phyloP scores from a whole-genome alignment of 2,329 filamentous ascomycete genomes.

The Penicillium sp. region DNA sequence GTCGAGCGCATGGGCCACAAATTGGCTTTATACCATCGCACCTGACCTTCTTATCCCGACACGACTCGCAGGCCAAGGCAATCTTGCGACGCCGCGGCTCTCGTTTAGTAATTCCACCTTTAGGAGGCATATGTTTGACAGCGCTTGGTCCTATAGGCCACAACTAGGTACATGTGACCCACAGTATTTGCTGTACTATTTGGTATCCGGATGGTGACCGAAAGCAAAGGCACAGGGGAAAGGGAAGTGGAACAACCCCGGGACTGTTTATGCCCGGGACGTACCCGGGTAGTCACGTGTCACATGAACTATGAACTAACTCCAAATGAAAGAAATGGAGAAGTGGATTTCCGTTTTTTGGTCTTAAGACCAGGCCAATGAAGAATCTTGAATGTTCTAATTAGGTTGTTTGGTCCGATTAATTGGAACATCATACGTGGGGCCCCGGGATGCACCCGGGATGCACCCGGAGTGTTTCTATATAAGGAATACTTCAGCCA shows the following conservation, averaged over 20 bases:
- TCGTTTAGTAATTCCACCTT: slow-evolving; percentile 12
- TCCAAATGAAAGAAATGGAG: not conserved
- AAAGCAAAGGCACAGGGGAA: not conserved
- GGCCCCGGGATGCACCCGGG: slow-evolving; percentile 5
- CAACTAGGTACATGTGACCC: not conserved
- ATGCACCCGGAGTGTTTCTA: slow-evolving; percentile 8
- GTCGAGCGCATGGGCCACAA: slow-evolving; percentile 43
- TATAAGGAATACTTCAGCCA: not conserved
- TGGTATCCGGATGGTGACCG: slow-evolving; percentile 2
- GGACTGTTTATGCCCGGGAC: not conserved
- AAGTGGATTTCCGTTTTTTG: not conserved
- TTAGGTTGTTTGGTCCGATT: not conserved
- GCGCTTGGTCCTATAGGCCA: not conserved
- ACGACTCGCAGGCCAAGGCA: slow-evolving; percentile 45
- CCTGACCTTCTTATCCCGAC: slow-evolving; percentile 43
- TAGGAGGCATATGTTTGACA: slow-evolving; percentile 15
- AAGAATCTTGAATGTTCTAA: not conserved
- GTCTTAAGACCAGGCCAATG: not conserved
- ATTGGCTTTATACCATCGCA: slow-evolving; percentile 48
- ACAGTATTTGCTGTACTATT: not conserved
- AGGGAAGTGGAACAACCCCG: not conserved
- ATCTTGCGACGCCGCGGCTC: slow-evolving; percentile 28
- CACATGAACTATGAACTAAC: not conserved
- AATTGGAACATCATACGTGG: not conserved
- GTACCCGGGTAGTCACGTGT: not conserved